These are phyloP conservation scores for Oenanthe sinensis DNA, from an alignment of 129 eudicot genomes.

Conservation along the genomic window DNA sequence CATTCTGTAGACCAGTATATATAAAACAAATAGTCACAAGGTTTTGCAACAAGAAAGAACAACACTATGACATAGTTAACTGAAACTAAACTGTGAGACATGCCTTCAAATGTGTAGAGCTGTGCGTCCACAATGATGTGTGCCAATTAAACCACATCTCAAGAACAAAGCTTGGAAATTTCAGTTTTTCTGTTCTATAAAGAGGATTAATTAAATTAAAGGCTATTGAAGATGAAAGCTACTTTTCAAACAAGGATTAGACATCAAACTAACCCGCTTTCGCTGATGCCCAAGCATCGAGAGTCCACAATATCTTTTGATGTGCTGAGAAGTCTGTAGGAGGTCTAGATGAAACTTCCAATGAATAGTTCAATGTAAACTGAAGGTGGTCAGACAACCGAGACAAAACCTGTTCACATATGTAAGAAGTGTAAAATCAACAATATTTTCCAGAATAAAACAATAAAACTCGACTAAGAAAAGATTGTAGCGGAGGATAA, in stretches of 20 bases:
- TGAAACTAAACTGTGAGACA: conserved; percentile 1
- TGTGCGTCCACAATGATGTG: conserved; percentile 57
- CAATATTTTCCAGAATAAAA: background rate
- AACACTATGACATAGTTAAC: background rate
- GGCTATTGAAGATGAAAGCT: conserved; percentile 1
- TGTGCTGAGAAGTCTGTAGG: conserved; percentile 74
- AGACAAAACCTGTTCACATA: conserved; percentile 42
- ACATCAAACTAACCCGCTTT: conserved; percentile 40
- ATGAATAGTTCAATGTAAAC: conserved; percentile 36
- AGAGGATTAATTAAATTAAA: background rate
- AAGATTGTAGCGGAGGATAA: background rate
- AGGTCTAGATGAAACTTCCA: conserved; percentile 63
- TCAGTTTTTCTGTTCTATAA: conserved; percentile 33
- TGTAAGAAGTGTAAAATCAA: conserved; percentile 7
- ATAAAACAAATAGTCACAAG: background rate
- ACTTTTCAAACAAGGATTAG: background rate
- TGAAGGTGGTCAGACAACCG: conserved; percentile 30
- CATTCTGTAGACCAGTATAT: conserved; percentile 33
- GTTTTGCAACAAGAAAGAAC: background rate
- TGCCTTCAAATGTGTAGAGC: conserved; percentile 40
- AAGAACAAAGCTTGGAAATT: conserved; percentile 44
- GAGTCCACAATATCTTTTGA: conserved; percentile 55
- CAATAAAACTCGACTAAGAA: background rate
- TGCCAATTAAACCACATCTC: conserved; percentile 99
- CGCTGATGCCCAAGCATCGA: conserved; percentile 62